Base-by-base conservation (phyloP, 148 eudicot species). In the Vaccinium darrowii region DNA sequence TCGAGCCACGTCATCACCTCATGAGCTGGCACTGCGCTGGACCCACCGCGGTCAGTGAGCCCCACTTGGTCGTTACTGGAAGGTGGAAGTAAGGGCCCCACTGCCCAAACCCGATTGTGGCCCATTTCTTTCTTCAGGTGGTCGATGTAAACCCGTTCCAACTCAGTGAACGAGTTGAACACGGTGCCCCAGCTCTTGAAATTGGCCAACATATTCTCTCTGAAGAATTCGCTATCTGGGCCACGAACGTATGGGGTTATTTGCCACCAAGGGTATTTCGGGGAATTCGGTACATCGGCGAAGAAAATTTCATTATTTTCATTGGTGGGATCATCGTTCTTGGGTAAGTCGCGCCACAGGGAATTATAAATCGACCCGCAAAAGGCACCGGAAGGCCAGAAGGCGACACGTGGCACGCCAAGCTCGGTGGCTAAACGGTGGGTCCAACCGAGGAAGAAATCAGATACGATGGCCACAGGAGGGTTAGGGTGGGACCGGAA, bases 361-460 rank as follows among this genome's bases (percentile, higher is more conserved):
- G 72, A 71, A 13, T 79, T 54, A 6, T 88, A 39, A 27, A 84
- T 67, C 30, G 81, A 80, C 21, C 81, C 57, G 1, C 82, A 14
- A 25, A 86, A 76, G 3, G 92, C 88, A 1, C 89, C 87, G 9
- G 87, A 78, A 0, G 93, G 81, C 86, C 81, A 91, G 49, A 94
- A 94, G 1, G 82, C 90, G 4, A 94, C 51, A 69, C 95, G 81
- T 0, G 92, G 95, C 15, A 94, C 84, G 5, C 81, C 81, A 15
- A 93, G 85, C 3, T 86, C 21, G 39, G 71, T 8, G 0, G 94
- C 94, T 47, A 93, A 77, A 3, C 72, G 23, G 16, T 92, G 87
- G 50, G 94, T 94, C 88, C 87, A 94, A 8, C 97, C 97, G 7
- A 95, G 94, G 83, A 94, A 89, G 84, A 90, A 88, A 84, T 93